A percentile compares a stretch with the other conserved stretches of the same genome.
phyloP scores from a whole-genome alignment of 192 early-diverging fungal species.

The Fimicolochytrium jonesii region DNA sequence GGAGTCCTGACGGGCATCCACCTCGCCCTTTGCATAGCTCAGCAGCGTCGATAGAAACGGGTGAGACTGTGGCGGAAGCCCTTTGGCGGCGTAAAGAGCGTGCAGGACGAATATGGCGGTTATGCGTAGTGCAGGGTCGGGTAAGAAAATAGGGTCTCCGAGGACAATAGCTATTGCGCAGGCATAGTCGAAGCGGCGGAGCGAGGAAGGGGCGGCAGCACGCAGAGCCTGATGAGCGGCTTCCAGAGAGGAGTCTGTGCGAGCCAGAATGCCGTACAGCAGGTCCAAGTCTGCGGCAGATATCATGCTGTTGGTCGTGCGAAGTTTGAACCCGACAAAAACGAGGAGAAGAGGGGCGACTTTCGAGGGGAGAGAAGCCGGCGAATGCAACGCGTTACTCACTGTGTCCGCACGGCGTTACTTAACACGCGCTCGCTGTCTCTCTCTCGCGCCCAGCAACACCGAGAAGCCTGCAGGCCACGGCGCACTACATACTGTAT shows the following conservation, averaged over 20 bases:
- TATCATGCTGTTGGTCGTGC: too few relatives aligned
- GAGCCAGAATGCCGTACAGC: constrained; percentile 1
- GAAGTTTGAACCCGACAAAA: too few relatives aligned
- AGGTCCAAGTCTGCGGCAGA: background rate
- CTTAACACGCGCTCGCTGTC: too few relatives aligned
- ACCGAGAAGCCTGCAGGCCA: too few relatives aligned
- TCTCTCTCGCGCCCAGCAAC: too few relatives aligned
- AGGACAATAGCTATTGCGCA: constrained; percentile 14
- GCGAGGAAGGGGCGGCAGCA: background rate
- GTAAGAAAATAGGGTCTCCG: constrained; percentile 2
- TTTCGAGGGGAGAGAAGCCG: too few relatives aligned
- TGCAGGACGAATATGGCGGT: constrained; percentile 16
- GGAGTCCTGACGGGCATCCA: background rate
- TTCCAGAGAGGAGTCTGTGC: background rate
- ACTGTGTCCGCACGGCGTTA: too few relatives aligned
- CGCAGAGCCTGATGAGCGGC: background rate
- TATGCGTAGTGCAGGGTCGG: constrained; percentile 9
- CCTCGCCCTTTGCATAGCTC: background rate
- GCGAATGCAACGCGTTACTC: too few relatives aligned
- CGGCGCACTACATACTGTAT: too few relatives aligned
- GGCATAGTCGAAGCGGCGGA: constrained; percentile 14
- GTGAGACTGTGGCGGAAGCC: background rate
- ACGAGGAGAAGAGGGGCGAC: too few relatives aligned
- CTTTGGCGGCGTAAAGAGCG: background rate
- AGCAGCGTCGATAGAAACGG: constrained; percentile 18